Evolutionary conservation across 1,284 basidiomycete genomes (phyloP), one percentile per base, ranked within the genome.

Genomic region (Prillingera fragicola): DNA sequence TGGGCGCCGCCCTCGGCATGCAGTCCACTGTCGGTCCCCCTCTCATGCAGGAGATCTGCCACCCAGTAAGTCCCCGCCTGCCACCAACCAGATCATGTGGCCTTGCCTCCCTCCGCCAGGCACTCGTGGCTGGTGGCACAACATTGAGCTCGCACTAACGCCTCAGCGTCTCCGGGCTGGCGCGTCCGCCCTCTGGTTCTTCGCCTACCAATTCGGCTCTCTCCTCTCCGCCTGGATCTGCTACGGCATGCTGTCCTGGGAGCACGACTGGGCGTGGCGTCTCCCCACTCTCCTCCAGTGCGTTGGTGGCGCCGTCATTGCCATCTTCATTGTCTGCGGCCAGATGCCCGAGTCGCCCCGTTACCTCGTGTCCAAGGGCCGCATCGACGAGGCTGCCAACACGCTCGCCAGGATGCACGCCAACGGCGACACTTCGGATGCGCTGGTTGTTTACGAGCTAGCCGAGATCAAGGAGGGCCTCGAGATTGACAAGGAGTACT

Each of bases 191-290:
- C 13, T 23, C 15, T 86, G 84, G 73, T 85, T 85, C 72, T 81
- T 82, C 15, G 78, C 84, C 36, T 87, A 83, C 83, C 63, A 60
- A 43, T 79, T 81, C 17, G 85, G 84, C 45, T 75, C 82, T 13
- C 49, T 55, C 32, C 31, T 42, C 12, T 74, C 50, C 12, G 52
- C 56, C 2, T 62, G 52, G 52, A 24, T 54, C 14, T 51, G 49
- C 10, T 56, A 38, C 32, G 60, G 60, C 14, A 56, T 55, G 19
- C 12, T 54, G 28, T 22, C 38, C 18, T 52, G 49, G 54, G 21
- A 28, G 7, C 13, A 39, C 34, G 33, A 49, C 31, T 59, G 54
- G 54, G 37, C 33, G 27, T 62, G 51, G 57, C 70, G 83, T 33
- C 73, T 80, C 21, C 83, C 83, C 2, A 77, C 78, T 3, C 67